A percentile compares a stretch with the other conserved stretches of the same genome.
phyloP scores from a whole-genome alignment of 2,329 filamentous ascomycete genomes.

The Salinomyces thailandicus region DNA sequence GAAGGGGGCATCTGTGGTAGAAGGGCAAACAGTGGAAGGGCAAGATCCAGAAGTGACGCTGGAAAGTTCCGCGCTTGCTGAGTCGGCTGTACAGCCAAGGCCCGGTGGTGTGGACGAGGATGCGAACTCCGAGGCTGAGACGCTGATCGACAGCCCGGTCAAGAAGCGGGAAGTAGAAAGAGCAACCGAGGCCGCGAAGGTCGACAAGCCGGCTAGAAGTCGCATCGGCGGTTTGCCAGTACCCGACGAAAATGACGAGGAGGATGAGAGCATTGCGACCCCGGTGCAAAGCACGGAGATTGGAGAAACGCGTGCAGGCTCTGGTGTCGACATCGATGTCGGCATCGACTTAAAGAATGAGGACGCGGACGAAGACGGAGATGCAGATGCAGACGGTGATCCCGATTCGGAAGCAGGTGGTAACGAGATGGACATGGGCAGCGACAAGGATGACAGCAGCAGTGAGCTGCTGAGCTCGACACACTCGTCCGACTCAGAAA shows the following conservation, averaged over 20 bases:
- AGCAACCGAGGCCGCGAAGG: neutral
- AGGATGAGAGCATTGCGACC: conserved; percentile 21
- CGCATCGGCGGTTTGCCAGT: conserved; percentile 24
- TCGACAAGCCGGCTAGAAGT: conserved; percentile 16
- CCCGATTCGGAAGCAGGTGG: too few species aligned
- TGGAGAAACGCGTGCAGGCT: conserved; percentile 13
- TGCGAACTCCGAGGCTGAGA: conserved; percentile 41
- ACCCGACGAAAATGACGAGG: conserved; percentile 19
- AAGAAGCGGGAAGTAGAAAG: conserved; percentile 28
- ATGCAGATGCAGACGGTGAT: conserved; percentile 1
- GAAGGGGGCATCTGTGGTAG: neutral
- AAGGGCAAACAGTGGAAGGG: neutral
- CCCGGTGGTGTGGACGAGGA: conserved; percentile 19
- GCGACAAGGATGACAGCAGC: conserved; percentile 12
- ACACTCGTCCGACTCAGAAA: conserved; percentile 11
- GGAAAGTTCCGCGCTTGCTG: conserved; percentile 4
- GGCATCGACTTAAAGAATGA: conserved; percentile 3
- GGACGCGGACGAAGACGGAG: conserved; percentile 14
- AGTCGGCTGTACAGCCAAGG: conserved; percentile 4
- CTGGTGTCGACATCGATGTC: conserved; percentile 1
- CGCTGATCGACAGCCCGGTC: conserved; percentile 36
- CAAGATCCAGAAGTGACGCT: neutral
- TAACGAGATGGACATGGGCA: conserved; percentile 14
- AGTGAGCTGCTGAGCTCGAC: conserved; percentile 25
- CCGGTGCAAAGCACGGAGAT: conserved; percentile 19